Percentiles rank a stretch among this genome's conserved stretches.
phyloP scores from a whole-genome alignment of 2,329 filamentous ascomycete genomes.

The Fusarium proliferatum region DNA sequence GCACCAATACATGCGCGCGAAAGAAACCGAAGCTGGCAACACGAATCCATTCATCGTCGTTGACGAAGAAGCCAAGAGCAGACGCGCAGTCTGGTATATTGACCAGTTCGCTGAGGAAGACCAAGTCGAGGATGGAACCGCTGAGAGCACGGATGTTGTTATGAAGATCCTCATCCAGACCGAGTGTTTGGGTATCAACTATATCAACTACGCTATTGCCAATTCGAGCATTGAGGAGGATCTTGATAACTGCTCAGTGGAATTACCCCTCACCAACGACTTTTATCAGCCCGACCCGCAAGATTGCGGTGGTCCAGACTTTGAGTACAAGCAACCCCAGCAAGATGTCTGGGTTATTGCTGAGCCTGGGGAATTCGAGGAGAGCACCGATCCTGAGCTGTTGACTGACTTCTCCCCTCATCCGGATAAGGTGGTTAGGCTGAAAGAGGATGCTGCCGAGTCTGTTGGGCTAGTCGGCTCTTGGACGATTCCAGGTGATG shows the following conservation, averaged over 20 bases:
- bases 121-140: not conserved
- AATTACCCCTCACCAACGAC: not conserved
- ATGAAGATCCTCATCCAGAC: constrained; percentile 3
- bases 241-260: not conserved
- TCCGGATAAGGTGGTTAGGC: not conserved
- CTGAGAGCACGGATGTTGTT: constrained; percentile 4
- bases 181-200: not conserved
- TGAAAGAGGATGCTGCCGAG: not conserved
- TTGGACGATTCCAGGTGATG: not conserved
- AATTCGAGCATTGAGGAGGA: not conserved
- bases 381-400: not conserved
- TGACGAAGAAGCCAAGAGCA: constrained; percentile 1
- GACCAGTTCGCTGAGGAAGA: not conserved
- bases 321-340: not conserved
- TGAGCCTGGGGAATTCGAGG: not conserved
- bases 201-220: not conserved
- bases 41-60: not conserved
- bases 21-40: constrained; percentile 7
- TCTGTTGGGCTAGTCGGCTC: not conserved
- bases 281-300: not conserved
- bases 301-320: not conserved
- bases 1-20: not conserved
- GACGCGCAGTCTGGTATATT: constrained; percentile 4
- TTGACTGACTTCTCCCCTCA: not conserved
- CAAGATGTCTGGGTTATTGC: not conserved